A percentile compares a stretch with the other conserved stretches of the same genome.
phyloP scores from a whole-genome alignment of 306 rosid species.

The Ochetophila trinervis region DNA sequence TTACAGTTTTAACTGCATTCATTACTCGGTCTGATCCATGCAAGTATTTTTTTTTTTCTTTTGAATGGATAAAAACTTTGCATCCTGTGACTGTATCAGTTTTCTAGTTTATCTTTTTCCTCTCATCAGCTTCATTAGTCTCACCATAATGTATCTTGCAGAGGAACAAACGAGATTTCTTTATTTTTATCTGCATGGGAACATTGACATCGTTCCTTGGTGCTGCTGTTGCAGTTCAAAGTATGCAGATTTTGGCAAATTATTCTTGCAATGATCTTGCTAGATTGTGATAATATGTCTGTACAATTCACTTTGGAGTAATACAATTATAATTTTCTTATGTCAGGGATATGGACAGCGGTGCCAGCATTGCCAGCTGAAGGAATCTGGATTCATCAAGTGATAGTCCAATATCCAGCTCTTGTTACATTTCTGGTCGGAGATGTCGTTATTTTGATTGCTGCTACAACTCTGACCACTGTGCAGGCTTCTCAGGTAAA shows the following conservation, averaged over 20 bases:
- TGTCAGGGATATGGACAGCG: slow-evolving; percentile 68
- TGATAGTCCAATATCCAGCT: slow-evolving; percentile 60
- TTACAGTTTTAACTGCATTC: not conserved
- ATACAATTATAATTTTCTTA: slow-evolving; percentile 28
- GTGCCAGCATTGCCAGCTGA: slow-evolving; percentile 40
- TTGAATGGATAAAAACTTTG: not conserved
- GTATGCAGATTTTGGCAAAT: slow-evolving; percentile 45
- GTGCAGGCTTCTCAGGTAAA: slow-evolving; percentile 79
- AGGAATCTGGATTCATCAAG: slow-evolving; percentile 62
- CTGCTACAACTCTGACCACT: slow-evolving; percentile 49
- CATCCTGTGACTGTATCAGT: slow-evolving; percentile 15
- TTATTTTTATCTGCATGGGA: slow-evolving; percentile 68
- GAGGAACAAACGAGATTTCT: slow-evolving; percentile 91
- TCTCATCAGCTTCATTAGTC: slow-evolving; percentile 21
- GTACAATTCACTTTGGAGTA: slow-evolving; percentile 22
- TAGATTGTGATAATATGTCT: not conserved
- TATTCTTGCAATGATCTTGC: slow-evolving; percentile 22
- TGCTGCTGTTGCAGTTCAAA: slow-evolving; percentile 55
- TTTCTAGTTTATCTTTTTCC: slow-evolving; percentile 5
- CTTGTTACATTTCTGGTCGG: slow-evolving; percentile 53
- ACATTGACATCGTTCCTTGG: slow-evolving; percentile 47
- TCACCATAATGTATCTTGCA: slow-evolving; percentile 51
- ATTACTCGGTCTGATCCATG: not conserved
- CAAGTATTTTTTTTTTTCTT: not conserved
- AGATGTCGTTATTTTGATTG: slow-evolving; percentile 45